These are phyloP conservation scores for Diversispora eburnea DNA, from an alignment of 192 early-diverging fungal species.

Conservation along the genomic window DNA sequence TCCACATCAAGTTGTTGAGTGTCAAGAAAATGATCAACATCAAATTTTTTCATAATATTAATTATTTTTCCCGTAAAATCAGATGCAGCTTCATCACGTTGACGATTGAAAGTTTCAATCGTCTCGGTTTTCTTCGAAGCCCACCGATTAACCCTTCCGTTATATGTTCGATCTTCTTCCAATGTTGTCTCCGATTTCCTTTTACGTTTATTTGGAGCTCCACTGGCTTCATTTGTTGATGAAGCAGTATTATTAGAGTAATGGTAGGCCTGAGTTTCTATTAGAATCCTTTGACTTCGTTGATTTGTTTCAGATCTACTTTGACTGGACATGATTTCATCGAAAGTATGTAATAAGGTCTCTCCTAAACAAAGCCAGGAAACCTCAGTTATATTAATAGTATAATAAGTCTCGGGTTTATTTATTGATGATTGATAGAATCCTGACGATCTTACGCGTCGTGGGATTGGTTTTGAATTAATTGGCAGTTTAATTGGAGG, in stretches of 20 bases:
- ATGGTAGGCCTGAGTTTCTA: neutral
- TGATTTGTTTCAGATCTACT: neutral
- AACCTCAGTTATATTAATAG: neutral
- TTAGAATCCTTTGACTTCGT: neutral
- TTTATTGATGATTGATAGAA: too few relatives aligned
- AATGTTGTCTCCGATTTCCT: slow-evolving; percentile 1
- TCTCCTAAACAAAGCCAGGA: slow-evolving; percentile 20
- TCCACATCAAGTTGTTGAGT: neutral
- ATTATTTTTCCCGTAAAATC: slow-evolving; percentile 3
- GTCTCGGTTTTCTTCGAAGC: neutral
- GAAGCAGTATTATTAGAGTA: neutral
- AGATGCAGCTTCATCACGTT: neutral
- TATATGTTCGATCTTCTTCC: neutral
- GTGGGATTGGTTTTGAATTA: neutral
- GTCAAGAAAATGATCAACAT: neutral
- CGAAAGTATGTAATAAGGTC: neutral
- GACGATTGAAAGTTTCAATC: slow-evolving; percentile 9
- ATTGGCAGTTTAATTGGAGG: neutral
- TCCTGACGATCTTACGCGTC: slow-evolving; percentile 14
- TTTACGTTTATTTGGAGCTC: neutral
- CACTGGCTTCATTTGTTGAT: neutral
- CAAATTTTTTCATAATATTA: neutral
- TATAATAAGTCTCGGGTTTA: neutral
- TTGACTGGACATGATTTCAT: neutral
- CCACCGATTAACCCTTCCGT: neutral